These are phyloP conservation scores for Amylostereum chailletii DNA, from an alignment of 1,284 basidiomycete genomes.

Conservation along the genomic window DNA sequence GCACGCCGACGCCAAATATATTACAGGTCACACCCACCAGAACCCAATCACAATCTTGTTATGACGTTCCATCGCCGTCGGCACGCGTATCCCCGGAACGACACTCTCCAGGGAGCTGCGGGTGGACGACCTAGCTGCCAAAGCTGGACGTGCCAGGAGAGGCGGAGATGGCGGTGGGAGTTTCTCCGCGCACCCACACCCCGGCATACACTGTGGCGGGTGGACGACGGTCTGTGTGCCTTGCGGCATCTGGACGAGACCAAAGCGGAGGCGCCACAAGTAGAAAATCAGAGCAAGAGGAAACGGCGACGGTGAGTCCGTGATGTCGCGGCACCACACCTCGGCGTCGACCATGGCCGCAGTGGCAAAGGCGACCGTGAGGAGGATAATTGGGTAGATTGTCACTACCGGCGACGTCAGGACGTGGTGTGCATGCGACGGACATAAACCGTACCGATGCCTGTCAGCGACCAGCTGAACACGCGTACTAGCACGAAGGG, in stretches of 20 bases:
- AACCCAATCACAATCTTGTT: constrained; percentile 12
- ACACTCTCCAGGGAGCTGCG: background rate
- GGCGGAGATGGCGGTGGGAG: constrained; percentile 9
- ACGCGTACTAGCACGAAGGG: constrained; percentile 10
- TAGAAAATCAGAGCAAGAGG: constrained; percentile 8
- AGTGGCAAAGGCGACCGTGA: constrained; percentile 7
- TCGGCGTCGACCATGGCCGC: constrained; percentile 11
- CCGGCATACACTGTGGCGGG: constrained; percentile 9
- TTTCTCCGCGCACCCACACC: constrained; percentile 12
- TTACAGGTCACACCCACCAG: background rate
- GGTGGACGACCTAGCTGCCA: background rate
- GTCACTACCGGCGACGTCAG: constrained; percentile 5
- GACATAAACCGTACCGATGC: constrained; percentile 6
- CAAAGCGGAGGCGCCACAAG: background rate
- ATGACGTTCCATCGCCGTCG: constrained; percentile 12
- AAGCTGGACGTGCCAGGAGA: constrained; percentile 8
- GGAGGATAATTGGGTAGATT: constrained; percentile 6
- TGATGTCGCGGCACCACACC: constrained; percentile 14
- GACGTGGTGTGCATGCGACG: background rate
- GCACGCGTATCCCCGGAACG: constrained; percentile 13
- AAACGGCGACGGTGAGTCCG: constrained; percentile 12
- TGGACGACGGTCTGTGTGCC: too few species aligned
- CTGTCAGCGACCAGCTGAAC: constrained; percentile 10
- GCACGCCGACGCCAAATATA: too few species aligned
- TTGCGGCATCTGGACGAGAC: too few species aligned